A percentile compares a stretch with the other conserved stretches of the same genome.
Conservation (phyloP, 2,329 filamentous ascomycete genomes). For the Exophiala spinifera region DNA sequence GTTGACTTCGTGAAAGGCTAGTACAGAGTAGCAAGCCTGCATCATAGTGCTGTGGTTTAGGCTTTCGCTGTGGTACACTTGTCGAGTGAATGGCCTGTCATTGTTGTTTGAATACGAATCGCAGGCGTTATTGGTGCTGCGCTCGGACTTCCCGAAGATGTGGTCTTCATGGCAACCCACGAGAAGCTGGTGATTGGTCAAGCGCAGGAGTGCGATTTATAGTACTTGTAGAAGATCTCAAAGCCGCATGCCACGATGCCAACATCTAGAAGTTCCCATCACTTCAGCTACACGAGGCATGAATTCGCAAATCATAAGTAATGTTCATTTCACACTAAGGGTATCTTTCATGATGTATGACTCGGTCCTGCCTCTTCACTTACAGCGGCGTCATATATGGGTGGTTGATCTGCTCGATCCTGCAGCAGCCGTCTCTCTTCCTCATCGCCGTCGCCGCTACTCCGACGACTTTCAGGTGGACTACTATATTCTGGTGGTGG, state of each 20-base stretch:
- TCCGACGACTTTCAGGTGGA: constrained; percentile 52
- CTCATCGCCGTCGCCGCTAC: constrained; percentile 60
- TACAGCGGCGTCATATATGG: constrained; percentile 78
- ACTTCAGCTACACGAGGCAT: no score
- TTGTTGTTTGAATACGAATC: no score
- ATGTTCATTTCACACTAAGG: constrained; percentile 21
- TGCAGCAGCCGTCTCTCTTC: constrained; percentile 31
- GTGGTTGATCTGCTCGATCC: constrained; percentile 58
- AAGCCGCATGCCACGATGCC: background rate
- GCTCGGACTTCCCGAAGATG: background rate
- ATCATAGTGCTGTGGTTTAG: no score
- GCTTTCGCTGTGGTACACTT: no score
- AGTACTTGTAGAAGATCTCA: background rate
- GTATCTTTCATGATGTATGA: constrained; percentile 28
- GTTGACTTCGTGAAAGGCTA: no score
- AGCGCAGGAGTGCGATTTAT: background rate
- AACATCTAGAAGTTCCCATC: background rate
- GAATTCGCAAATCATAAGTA: constrained; percentile 5
- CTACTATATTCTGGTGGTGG: constrained; percentile 70
- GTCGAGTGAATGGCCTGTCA: no score
- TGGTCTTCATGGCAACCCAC: background rate
- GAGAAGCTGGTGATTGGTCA: background rate
- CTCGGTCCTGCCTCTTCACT: constrained; percentile 33
- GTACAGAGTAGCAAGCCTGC: no score
- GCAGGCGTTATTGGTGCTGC: background rate